These are phyloP conservation scores for Botryobasidium botryosum DNA, from an alignment of 768 basidiomycete species.

Conservation along the genomic window DNA sequence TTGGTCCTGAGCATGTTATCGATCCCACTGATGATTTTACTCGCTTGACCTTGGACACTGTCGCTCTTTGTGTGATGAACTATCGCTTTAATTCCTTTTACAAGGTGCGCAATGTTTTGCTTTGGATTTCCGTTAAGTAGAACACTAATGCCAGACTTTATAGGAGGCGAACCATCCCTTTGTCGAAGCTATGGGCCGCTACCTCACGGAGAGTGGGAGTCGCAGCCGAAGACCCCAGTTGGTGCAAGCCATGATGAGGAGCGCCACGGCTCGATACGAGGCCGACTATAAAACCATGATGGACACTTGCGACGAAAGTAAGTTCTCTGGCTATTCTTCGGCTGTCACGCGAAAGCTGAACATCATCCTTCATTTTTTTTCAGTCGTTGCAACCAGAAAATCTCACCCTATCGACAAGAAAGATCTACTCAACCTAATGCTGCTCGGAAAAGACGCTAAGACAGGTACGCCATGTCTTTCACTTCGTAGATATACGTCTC, in stretches of 20 bases:
- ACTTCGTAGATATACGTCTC: slow-evolving; percentile 11
- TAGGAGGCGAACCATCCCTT: slow-evolving; percentile 12
- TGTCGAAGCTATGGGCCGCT: slow-evolving; percentile 18
- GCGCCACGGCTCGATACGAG: too few relatives aligned
- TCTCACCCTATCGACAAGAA: slow-evolving; percentile 24
- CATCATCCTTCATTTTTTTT: not conserved
- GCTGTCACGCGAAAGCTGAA: not conserved
- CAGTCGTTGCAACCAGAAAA: slow-evolving; percentile 27
- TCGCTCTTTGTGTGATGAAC: not conserved
- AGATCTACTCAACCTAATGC: slow-evolving; percentile 32
- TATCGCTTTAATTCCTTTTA: slow-evolving; percentile 32
- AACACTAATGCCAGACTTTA: not conserved
- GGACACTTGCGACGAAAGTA: slow-evolving; percentile 27
- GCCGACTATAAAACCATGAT: too few relatives aligned
- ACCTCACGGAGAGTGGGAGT: slow-evolving; percentile 24
- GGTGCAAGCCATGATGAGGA: too few relatives aligned
- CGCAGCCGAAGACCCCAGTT: slow-evolving; percentile 24
- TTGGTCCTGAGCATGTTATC: slow-evolving; percentile 26
- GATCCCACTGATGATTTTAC: slow-evolving; percentile 33
- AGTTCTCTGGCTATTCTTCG: slow-evolving; percentile 9
- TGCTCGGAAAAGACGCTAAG: slow-evolving; percentile 28
- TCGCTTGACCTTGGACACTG: slow-evolving; percentile 30
- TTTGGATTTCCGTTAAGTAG: not conserved
- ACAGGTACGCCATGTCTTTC: slow-evolving; percentile 21
- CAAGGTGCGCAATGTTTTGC: slow-evolving; percentile 14